Evolutionary conservation across 192 early-diverging fungal species (phyloP).

Genomic region (Backusella liffmaniae): DNA sequence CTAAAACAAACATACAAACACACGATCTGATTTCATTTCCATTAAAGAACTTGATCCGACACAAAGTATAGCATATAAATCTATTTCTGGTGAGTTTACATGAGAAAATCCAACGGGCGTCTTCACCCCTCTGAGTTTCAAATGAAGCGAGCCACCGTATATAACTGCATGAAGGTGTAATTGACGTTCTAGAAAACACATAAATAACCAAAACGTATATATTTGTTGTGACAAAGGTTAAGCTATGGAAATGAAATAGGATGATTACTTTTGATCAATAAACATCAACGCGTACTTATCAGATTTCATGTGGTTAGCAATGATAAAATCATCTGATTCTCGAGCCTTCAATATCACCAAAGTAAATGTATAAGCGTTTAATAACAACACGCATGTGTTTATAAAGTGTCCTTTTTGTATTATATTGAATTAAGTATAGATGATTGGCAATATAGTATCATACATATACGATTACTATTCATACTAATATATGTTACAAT

Average conservation of each 20-base stretch:
- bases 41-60: not conserved
- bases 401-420: not conserved
- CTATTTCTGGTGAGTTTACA: not conserved
- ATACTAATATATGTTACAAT: not conserved
- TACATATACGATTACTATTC: not conserved
- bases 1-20: too few relatives aligned
- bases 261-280: not conserved
- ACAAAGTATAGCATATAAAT: not conserved
- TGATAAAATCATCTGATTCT: not conserved
- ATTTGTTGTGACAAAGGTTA: not conserved
- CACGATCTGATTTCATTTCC: too few relatives aligned
- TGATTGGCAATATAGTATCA: not conserved
- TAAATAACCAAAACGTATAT: too few relatives aligned
- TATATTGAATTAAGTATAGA: too few relatives aligned
- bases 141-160: not conserved
- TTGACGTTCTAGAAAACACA: too few relatives aligned
- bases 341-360: too few relatives aligned
- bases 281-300: not conserved
- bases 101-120: not conserved
- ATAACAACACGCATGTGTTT: not conserved
- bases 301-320: not conserved
- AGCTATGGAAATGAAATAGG: not conserved
- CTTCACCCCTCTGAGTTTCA: not conserved
- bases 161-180: not conserved
- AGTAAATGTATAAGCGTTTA: too few relatives aligned